These are phyloP conservation scores for Cucumis sativus DNA, from an alignment of 306 rosid species.

Conservation along the genomic window DNA sequence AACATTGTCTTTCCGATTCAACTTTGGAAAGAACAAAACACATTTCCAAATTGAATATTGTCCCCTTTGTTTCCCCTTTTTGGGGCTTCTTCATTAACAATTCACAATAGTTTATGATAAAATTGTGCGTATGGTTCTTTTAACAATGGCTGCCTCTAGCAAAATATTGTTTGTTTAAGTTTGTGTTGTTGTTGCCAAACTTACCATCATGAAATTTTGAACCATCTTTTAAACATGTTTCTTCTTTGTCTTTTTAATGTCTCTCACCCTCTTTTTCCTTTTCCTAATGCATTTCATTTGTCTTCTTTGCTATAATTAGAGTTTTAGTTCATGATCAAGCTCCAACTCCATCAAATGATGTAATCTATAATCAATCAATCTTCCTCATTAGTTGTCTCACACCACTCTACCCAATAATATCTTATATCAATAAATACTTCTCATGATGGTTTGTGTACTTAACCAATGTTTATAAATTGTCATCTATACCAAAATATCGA, in stretches of 20 bases:
- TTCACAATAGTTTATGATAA: neutral
- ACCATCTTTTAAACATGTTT: neutral
- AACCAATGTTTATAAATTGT: too few species aligned
- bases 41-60: neutral
- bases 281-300: neutral
- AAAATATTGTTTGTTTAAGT: neutral
- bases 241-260: neutral
- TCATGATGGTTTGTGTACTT: too few species aligned
- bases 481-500: too few species aligned
- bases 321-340: neutral
- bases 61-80: neutral
- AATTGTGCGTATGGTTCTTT: neutral
- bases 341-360: neutral
- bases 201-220: neutral
- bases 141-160: neutral
- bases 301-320: neutral
- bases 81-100: neutral
- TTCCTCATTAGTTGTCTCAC: too few species aligned
- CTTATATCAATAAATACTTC: too few species aligned
- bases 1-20: neutral
- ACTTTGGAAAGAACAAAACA: neutral
- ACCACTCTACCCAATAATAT: too few species aligned
- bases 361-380: neutral
- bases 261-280: neutral
- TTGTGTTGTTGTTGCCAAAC: neutral